Evolutionary conservation across 257 asterid genomes (phyloP).

Genomic region (Scutellaria minor): DNA sequence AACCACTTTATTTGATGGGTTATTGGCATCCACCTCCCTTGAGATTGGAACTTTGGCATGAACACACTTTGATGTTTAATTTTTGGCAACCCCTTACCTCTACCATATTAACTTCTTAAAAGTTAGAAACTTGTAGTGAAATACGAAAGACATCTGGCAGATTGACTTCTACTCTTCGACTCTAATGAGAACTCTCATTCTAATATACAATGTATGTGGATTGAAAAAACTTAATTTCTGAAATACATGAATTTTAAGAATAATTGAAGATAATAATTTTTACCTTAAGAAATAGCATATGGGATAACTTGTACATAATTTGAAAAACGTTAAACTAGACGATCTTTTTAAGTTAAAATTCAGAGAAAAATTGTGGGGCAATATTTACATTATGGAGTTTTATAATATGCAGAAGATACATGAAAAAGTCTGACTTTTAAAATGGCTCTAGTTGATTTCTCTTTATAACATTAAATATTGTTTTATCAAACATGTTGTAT

Average conservation of each 20-base stretch:
- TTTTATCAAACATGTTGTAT: background rate
- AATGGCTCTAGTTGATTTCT: background rate
- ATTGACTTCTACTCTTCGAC: background rate
- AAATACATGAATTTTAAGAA: slow-evolving; percentile 10
- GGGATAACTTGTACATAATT: slow-evolving; percentile 6
- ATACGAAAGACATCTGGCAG: background rate
- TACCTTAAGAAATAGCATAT: slow-evolving; percentile 4
- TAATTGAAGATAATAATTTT: background rate
- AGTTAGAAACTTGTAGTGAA: background rate
- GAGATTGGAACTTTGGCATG: slow-evolving; percentile 24
- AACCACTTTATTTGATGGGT: slow-evolving; percentile 19
- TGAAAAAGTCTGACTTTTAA: background rate
- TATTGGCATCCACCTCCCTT: slow-evolving; percentile 26
- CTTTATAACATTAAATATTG: background rate
- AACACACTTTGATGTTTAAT: slow-evolving; percentile 8
- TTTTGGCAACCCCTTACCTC: slow-evolving; percentile 16
- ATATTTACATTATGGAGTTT: background rate
- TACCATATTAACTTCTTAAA: background rate
- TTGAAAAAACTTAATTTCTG: background rate
- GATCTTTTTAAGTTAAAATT: background rate
- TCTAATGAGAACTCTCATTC: slow-evolving; percentile 1
- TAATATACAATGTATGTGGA: slow-evolving; percentile 4
- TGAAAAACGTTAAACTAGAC: slow-evolving; percentile 4
- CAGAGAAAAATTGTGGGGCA: background rate
- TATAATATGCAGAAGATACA: background rate